Conservation (phyloP, 2,329 filamentous ascomycete genomes). For the Akanthomyces dipterigenus region DNA sequence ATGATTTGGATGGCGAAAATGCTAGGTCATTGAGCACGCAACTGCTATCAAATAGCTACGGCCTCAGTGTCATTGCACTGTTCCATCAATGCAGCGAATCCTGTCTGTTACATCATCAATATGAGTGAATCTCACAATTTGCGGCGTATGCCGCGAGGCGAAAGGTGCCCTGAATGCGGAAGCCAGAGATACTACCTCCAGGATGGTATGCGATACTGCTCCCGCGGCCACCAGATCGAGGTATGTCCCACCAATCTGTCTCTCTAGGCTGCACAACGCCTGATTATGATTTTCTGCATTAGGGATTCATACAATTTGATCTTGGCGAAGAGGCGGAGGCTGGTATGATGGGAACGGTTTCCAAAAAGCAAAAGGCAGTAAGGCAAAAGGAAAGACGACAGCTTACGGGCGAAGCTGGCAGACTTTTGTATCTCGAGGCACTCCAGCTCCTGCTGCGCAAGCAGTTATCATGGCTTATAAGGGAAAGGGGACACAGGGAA, state of each 20-base stretch:
- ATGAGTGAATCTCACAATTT: conserved; percentile 39
- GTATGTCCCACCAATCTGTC: conserved; percentile 33
- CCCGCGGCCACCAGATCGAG: conserved; percentile 73
- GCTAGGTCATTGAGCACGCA: not conserved
- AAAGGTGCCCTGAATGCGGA: conserved; percentile 59
- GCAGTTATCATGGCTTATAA: conserved; percentile 69
- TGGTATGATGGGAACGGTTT: conserved; percentile 49
- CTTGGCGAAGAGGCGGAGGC: conserved; percentile 65
- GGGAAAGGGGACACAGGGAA: conserved; percentile 55
- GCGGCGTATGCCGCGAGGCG: conserved; percentile 44
- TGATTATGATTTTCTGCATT: conserved; percentile 1
- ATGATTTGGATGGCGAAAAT: not conserved
- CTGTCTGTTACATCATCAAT: not conserved
- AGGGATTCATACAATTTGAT: conserved; percentile 51
- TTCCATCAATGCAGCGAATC: not conserved
- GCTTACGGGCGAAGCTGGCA: conserved; percentile 60
- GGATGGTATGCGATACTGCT: conserved; percentile 71
- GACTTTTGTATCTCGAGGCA: conserved; percentile 73
- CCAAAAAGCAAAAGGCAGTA: conserved; percentile 51
- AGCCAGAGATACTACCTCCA: conserved; percentile 66
- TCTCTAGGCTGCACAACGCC: not conserved
- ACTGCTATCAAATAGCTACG: not conserved
- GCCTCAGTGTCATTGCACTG: not conserved
- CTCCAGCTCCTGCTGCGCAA: conserved; percentile 80
- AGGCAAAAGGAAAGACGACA: conserved; percentile 48